phyloP scores from a whole-genome alignment of 2,329 filamentous ascomycete species.

The Fusarium anguioides region DNA sequence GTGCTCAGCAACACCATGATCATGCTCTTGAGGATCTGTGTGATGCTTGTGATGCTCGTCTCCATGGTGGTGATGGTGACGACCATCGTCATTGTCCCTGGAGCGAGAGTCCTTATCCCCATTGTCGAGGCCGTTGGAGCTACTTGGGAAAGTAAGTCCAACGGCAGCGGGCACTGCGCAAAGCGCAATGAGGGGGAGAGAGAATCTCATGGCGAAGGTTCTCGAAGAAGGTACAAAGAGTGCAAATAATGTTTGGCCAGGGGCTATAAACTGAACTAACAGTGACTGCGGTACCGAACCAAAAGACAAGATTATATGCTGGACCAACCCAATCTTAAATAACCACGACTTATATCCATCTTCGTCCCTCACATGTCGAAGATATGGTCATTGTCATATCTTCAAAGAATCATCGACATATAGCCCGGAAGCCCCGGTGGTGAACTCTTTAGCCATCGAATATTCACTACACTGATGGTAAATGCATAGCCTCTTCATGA shows the following conservation, averaged over 20 bases:
- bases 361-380: background rate
- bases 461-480: background rate
- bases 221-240: background rate
- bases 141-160: background rate
- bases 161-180: conserved; percentile 33
- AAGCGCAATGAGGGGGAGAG: conserved; percentile 37
- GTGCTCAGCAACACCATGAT: conserved; percentile 15
- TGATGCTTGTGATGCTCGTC: background rate
- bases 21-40: conserved; percentile 12
- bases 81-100: background rate
- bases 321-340: conserved; percentile 16
- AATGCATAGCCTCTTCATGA: too few species aligned
- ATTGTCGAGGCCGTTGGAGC: background rate
- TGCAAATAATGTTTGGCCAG: conserved; percentile 2
- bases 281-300: background rate
- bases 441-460: background rate
- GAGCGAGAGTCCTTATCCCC: background rate
- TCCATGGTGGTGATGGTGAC: background rate
- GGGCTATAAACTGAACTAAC: background rate
- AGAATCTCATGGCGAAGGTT: conserved; percentile 38
- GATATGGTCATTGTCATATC: background rate
- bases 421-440: background rate
- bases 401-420: conserved; percentile 10
- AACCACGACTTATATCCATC: background rate
- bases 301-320: background rate